Evolutionary conservation across 352 stramenopile species (phyloP), one percentile per base, ranked within the genome.

Genomic region (Phytopythium sindhum): DNA sequence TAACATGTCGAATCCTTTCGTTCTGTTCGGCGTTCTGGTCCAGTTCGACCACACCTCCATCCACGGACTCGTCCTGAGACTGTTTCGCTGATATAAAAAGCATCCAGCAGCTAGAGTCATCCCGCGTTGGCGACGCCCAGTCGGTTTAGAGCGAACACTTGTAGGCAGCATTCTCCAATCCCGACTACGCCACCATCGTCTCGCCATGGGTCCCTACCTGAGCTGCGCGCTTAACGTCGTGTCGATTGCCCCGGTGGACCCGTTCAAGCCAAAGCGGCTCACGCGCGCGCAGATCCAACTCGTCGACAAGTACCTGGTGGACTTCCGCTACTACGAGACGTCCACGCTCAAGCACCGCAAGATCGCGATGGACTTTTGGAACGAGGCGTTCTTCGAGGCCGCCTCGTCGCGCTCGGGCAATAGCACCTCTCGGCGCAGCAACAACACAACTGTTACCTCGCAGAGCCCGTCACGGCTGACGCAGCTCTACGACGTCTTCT

Each of bases 401-500:
- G 42, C 35, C 11, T 57, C 56, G 8, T 72, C 69, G n/a, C 62
- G 64, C 6, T 50, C 60, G 8, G 63, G 66, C 31, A 69, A 66
- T 23, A 60, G 35, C 39, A 26, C 35, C 2, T 58, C 52, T 8
- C 52, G 52, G 23, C 35, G 54, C 54, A 60, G 37, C 8, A 47
- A 50, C 54, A 17, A 31, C 19, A n/a, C n/a, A n/a, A n/a, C n/a
- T n/a, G 2, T 1, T 7, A 69, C 65, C 19, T 75, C 65, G 0
- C 60, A 68, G 26, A 23, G 31, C 4, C 35, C 19, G 19, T 70
- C 73, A 4, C 70, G 67, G 10, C 68, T 80, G 42, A 68, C 63
- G 5, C 55, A 66, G 44, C 56, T 87, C 15, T 84, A 80, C 60
- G 78, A 83, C 57, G 68, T 62, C 6, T 87, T 87, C 60, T 85